These are phyloP conservation scores for Pichia norvegensis DNA, from an alignment of 1,139 yeast genomes.

Conservation along the genomic window DNA sequence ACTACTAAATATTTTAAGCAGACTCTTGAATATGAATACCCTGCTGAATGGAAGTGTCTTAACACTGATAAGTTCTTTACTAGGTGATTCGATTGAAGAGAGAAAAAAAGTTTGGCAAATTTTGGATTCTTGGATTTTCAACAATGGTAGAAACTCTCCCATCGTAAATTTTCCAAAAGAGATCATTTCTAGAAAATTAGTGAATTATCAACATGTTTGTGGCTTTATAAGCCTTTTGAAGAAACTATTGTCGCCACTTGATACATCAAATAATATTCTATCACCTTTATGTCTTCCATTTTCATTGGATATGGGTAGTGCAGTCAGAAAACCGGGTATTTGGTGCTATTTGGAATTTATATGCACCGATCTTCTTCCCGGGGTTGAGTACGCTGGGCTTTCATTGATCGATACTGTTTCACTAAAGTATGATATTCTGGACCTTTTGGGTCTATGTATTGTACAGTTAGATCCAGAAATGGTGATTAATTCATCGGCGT, in stretches of 20 bases:
- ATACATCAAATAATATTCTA: slow-evolving; percentile 27
- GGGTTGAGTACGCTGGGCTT: slow-evolving; percentile 31
- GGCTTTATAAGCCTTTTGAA: slow-evolving; percentile 56
- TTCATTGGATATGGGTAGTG: slow-evolving; percentile 58
- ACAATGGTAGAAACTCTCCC: slow-evolving; percentile 25
- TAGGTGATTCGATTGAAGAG: slow-evolving; percentile 36
- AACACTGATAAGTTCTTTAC: slow-evolving; percentile 44
- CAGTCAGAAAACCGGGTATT: slow-evolving; percentile 58
- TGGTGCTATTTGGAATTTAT: slow-evolving; percentile 78
- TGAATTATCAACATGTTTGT: slow-evolving; percentile 5
- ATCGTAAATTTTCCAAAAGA: slow-evolving; percentile 25
- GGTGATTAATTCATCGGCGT: slow-evolving; percentile 41
- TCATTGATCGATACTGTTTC: slow-evolving; percentile 33
- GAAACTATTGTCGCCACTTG: slow-evolving; percentile 31
- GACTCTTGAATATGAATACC: slow-evolving; percentile 42
- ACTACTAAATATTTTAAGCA: slow-evolving; percentile 34
- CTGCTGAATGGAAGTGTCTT: slow-evolving; percentile 49
- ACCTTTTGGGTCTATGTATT: slow-evolving; percentile 47
- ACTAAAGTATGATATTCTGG: slow-evolving; percentile 48
- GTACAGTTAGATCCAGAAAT: slow-evolving; percentile 58
- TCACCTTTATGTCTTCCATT: slow-evolving; percentile 41
- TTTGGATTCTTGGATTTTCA: slow-evolving; percentile 70
- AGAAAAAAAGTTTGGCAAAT: slow-evolving; percentile 58
- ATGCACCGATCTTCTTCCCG: slow-evolving; percentile 55
- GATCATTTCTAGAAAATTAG: slow-evolving; percentile 15